A percentile compares a stretch with the other conserved stretches of the same genome.
phyloP scores from a whole-genome alignment of 176 grass and related monocot genomes.

The Triticum aestivum region IWGSC_CS_RefSeq_v2.1 NC_057801.1:30974160-30974659 shows the following conservation, averaged over 20 bases:
- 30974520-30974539: neutral
- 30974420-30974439: constrained; percentile 93
- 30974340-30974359: constrained; percentile 63
- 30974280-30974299: constrained; percentile 66
- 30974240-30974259: constrained; percentile 93
- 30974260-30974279: constrained; percentile 73
- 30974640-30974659: constrained; percentile 90
- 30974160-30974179: constrained; percentile 66
- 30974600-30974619: constrained; percentile 92
- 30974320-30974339: constrained; percentile 82
- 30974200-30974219: constrained; percentile 76
- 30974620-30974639: constrained; percentile 75
- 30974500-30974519: neutral
- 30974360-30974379: constrained; percentile 76
- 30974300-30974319: constrained; percentile 61
- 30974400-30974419: constrained; percentile 85
- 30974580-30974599: constrained; percentile 85
- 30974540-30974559: constrained; percentile 3
- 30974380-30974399: constrained; percentile 78
- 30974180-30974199: constrained; percentile 77
- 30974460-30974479: constrained; percentile 81
- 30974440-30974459: constrained; percentile 77
- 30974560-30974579: constrained; percentile 75
- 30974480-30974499: constrained; percentile 45
- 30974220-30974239: constrained; percentile 76